phyloP scores from a whole-genome alignment of 2,329 filamentous ascomycete genomes.

The Xylariomycetidae sp. region DNA sequence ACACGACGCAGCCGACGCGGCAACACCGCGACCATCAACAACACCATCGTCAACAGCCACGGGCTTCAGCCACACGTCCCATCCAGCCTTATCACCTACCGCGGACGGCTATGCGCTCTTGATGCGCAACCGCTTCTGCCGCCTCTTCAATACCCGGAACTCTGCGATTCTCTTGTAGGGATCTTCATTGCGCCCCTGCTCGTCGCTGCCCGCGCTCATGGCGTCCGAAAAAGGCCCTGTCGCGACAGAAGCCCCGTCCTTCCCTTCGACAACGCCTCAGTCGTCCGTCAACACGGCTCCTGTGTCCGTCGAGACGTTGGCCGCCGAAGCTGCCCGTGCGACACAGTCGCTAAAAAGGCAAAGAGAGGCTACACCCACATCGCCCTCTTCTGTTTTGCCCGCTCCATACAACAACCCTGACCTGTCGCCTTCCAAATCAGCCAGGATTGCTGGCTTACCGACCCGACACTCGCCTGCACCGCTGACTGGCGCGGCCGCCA shows the following conservation, averaged over 20 bases:
- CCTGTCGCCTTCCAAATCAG: slow-evolving; percentile 48
- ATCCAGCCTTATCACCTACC: slow-evolving; percentile 23
- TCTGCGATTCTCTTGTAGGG: slow-evolving; percentile 18
- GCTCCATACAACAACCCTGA: slow-evolving; percentile 30
- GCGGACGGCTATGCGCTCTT: slow-evolving; percentile 26
- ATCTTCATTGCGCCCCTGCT: slow-evolving; percentile 17
- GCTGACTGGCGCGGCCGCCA: slow-evolving; percentile 47
- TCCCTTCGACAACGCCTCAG: slow-evolving; percentile 28
- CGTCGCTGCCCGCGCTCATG: slow-evolving; percentile 33
- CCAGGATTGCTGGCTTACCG: slow-evolving; percentile 38
- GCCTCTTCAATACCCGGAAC: slow-evolving; percentile 15
- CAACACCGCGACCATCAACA: slow-evolving; percentile 23
- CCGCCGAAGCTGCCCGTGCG: slow-evolving; percentile 30
- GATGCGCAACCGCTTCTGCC: slow-evolving; percentile 23
- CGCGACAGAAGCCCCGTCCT: slow-evolving; percentile 44
- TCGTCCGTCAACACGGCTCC: slow-evolving; percentile 29
- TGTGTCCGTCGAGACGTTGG: slow-evolving; percentile 35
- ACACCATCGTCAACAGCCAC: slow-evolving; percentile 28
- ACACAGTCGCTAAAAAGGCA: slow-evolving; percentile 39
- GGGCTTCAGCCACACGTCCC: slow-evolving; percentile 29
- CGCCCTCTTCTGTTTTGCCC: slow-evolving; percentile 25
- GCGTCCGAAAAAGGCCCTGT: slow-evolving; percentile 47
- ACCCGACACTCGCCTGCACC: slow-evolving; percentile 39
- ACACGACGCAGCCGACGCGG: slow-evolving; percentile 12
- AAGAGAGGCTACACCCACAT: slow-evolving; percentile 41